Base-by-base conservation (phyloP, 192 early-diverging fungal genomes). In the Lobosporangium transversale region DNA sequence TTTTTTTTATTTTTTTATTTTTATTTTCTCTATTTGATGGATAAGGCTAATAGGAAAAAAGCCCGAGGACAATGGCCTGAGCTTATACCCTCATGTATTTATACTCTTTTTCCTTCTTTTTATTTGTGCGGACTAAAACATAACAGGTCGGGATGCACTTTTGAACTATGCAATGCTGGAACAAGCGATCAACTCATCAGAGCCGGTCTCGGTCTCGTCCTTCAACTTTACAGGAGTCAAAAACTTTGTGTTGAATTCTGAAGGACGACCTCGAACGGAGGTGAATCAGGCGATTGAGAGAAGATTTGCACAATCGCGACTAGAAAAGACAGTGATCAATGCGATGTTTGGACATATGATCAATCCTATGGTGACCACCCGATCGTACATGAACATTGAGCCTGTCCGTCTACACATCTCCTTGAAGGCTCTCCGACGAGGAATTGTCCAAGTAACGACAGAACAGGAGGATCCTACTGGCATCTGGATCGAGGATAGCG, bases 291-390 rank as follows among this genome's bases (percentile, higher is more conserved):
- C 84, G 21, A 80, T 91, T 27, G 81, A 84, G 43, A 76, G 82
- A 50, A 83, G 82, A 55, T 92, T 94, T 70, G 63, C 80, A 0
- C 81, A 75, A 42, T 86, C 89, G 65, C 79, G 92, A 17, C 62
- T 95, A 42, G 91, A 89, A 49, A 85, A 89, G 33, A 81, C 86
- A 7, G 84, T 89, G 17, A 84, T 95, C 53, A 91, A 89, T 45
- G 85, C 88, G 14, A 81, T 90, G 40, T 95, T 94, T 74, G 89
- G 91, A 65, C 88, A 91, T 37, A 75, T 84, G 42, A 84, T 90
- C 62, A 95, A 95, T 63, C 89, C 93, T 3, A 89, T 93, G 79
- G 80, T 95, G 58, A 88, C 93, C 7, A 90, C 93, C 0, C 84
- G 93, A 10, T 92, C 89, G 1, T 94, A 95, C 68, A 91, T 93